Conservation (phyloP, 257 asterid species). For the Nicotiana tomentosiformis region DNA sequence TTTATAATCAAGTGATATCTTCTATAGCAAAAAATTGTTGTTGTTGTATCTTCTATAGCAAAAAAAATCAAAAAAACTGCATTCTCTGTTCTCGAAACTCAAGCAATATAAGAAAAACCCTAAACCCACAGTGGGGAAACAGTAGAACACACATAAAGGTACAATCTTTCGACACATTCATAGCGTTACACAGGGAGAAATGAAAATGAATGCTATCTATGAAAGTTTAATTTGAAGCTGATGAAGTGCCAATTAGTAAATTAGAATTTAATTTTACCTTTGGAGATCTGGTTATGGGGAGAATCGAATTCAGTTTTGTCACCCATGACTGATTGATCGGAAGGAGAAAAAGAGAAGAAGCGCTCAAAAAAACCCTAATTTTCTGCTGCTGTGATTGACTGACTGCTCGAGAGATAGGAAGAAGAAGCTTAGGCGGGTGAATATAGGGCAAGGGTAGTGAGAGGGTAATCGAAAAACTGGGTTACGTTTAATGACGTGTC, state of each 20-base stretch:
- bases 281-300: conserved; percentile 47
- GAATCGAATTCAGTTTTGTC: conserved; percentile 44
- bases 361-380: conserved; percentile 22
- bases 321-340: conserved; percentile 51
- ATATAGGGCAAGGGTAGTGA: conserved; percentile 40
- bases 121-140: conserved; percentile 32
- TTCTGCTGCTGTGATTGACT: conserved; percentile 21
- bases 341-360: conserved; percentile 12
- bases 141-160: conserved; percentile 8
- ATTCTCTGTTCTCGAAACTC: neutral
- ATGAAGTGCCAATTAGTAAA: neutral
- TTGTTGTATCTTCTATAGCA: neutral
- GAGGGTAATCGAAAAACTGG: conserved; percentile 15
- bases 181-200: neutral
- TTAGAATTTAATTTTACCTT: conserved; percentile 27
- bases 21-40: neutral
- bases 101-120: conserved; percentile 29
- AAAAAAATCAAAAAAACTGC: neutral
- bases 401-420: conserved; percentile 28
- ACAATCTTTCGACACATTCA: conserved; percentile 25
- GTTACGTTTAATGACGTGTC: conserved; percentile 16
- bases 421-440: conserved; percentile 17
- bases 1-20: neutral
- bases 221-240: neutral
- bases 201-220: neutral